These are phyloP conservation scores for Suillus clintonianus DNA, from an alignment of 768 basidiomycete genomes.

Conservation along the genomic window DNA sequence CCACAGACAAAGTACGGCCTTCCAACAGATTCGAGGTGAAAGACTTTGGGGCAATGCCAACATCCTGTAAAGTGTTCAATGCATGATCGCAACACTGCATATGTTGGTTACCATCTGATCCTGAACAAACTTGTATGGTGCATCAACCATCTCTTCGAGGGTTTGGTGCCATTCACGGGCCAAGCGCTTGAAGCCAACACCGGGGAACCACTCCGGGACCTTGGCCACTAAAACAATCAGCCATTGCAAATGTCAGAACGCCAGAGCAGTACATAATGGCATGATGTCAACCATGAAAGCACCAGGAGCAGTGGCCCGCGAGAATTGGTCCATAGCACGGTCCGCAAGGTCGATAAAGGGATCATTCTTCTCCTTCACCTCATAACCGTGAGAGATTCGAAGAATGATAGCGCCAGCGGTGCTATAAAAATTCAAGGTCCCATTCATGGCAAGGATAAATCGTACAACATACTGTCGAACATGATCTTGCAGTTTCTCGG, in stretches of 20 bases:
- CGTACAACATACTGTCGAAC: slow-evolving; percentile 40
- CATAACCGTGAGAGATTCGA: slow-evolving; percentile 55
- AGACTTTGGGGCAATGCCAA: slow-evolving; percentile 48
- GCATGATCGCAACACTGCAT: background rate
- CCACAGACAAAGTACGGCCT: slow-evolving; percentile 31
- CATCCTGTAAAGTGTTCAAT: slow-evolving; percentile 39
- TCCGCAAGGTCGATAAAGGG: slow-evolving; percentile 56
- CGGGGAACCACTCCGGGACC: slow-evolving; percentile 62
- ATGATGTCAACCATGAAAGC: slow-evolving; percentile 52
- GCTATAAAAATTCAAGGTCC: slow-evolving; percentile 22
- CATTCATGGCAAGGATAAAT: background rate
- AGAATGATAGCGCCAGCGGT: slow-evolving; percentile 55
- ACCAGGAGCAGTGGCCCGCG: slow-evolving; percentile 47
- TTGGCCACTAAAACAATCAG: slow-evolving; percentile 33
- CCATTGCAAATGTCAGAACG: background rate
- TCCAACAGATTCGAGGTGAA: slow-evolving; percentile 52
- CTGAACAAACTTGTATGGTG: slow-evolving; percentile 59
- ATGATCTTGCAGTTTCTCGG: slow-evolving; percentile 37
- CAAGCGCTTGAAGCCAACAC: slow-evolving; percentile 51
- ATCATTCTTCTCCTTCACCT: slow-evolving; percentile 51
- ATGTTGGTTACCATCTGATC: slow-evolving; percentile 51
- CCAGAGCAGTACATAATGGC: slow-evolving; percentile 37
- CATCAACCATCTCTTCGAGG: slow-evolving; percentile 55
- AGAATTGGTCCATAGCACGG: slow-evolving; percentile 52
- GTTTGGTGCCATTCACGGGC: slow-evolving; percentile 58